Evolutionary conservation across 2,329 filamentous ascomycete genomes (phyloP), one percentile per base, ranked within the genome.

Genomic region (Fusarium graminum): DNA sequence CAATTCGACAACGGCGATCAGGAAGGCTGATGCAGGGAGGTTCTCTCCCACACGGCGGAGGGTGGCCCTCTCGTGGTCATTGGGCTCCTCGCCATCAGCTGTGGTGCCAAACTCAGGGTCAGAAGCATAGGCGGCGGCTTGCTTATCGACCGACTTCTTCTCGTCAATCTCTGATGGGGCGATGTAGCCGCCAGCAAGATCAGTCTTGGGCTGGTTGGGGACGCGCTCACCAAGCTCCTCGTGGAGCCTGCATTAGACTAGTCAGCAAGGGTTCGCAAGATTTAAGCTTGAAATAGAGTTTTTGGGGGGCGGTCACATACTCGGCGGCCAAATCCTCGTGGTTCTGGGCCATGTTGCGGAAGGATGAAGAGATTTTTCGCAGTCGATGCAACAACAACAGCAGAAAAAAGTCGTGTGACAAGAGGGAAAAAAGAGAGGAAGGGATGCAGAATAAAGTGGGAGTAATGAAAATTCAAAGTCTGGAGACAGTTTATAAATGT

Each of bases 1-100:
- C 39, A 87, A 75, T 69, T 87, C 86, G 43, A 88, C 83, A 16
- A 85, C 67, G 29, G 85, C 85, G 30, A 88, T 84, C 51, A 87
- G 77, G 77, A 83, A 87, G 51, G 85, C 85, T 1, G 84, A 85
- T 32, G 81, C 64, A 13, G 86, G 86, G 46, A 87, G 76, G 61
- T 81, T 83, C 74, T 87, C 85, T 38, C 83, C 83, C 30, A 87
- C 69, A 65, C 85, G 84, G 45, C 82, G 83, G 51, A 87, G 75
- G 6, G 78, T 80, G 25, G 69, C 74, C 74, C 79, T 82, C 75
- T 88, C 85, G 17, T 82, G 77, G 3, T 83, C 79, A 25, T 77
- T 86, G 46, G 85, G 85, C 72, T 86, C 83, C 50, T 80, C 80
- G 45, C 83, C 83, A 59, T 85, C 84, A 19, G 75, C 44, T 2